Evolutionary conservation across 2,329 filamentous ascomycete genomes (phyloP).

Genomic region (Neofusicoccum sp.): DNA sequence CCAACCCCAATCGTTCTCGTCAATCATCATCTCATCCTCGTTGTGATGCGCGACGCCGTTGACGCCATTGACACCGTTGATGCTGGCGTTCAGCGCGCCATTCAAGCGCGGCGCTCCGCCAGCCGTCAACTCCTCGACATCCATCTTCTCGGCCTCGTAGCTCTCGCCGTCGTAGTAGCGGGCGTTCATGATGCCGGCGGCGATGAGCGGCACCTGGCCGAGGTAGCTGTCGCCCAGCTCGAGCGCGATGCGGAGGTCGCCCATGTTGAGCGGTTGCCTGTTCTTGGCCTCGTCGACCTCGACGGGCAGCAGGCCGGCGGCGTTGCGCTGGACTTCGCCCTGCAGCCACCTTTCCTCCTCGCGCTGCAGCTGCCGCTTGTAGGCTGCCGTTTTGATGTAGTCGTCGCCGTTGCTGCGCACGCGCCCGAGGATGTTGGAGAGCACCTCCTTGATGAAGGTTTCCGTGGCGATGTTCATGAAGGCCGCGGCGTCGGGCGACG

Average conservation of each 20-base stretch:
- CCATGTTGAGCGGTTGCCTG: slow-evolving; percentile 70
- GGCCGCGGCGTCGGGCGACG: slow-evolving; percentile 54
- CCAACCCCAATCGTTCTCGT: slow-evolving; percentile 39
- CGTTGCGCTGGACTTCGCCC: slow-evolving; percentile 73
- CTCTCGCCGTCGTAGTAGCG: slow-evolving; percentile 61
- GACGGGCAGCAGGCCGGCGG: slow-evolving; percentile 73
- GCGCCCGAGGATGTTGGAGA: slow-evolving; percentile 55
- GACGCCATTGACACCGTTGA: slow-evolving; percentile 24
- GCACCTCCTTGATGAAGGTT: slow-evolving; percentile 61
- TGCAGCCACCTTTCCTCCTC: slow-evolving; percentile 72
- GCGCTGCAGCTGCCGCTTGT: slow-evolving; percentile 67
- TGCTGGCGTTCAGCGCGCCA: too few relatives aligned
- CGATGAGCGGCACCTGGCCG: slow-evolving; percentile 72
- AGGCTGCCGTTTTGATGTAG: slow-evolving; percentile 72
- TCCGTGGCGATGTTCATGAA: slow-evolving; percentile 62
- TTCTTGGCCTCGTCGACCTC: slow-evolving; percentile 75
- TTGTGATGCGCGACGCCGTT: slow-evolving; percentile 25
- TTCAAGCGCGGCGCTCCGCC: slow-evolving; percentile 12
- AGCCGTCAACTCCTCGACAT: slow-evolving; percentile 9
- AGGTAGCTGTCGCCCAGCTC: slow-evolving; percentile 74
- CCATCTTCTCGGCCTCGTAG: slow-evolving; percentile 11
- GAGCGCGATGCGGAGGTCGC: slow-evolving; percentile 73
- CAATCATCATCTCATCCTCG: slow-evolving; percentile 36
- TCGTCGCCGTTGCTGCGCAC: slow-evolving; percentile 55
- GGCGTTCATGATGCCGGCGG: slow-evolving; percentile 64